Evolutionary conservation across 306 rosid genomes (phyloP).

Genomic region (Begonia loranthoides): DNA sequence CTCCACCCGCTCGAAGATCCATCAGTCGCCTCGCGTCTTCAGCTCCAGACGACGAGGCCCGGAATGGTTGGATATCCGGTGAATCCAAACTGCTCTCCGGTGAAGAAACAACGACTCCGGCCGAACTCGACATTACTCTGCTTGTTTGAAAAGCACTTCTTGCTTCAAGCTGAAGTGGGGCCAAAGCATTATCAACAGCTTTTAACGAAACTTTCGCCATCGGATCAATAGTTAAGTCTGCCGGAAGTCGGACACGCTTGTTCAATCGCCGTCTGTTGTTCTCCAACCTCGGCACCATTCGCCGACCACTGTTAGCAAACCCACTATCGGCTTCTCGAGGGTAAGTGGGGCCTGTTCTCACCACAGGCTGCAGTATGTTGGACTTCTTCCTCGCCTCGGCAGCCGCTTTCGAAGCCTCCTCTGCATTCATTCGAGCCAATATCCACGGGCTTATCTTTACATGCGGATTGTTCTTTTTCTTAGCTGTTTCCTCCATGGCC

Average conservation of each 20-base stretch:
- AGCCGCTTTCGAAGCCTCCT: slow-evolving; percentile 86
- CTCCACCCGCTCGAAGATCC: slow-evolving; percentile 31
- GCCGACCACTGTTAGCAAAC: slow-evolving; percentile 58
- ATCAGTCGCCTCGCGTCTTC: slow-evolving; percentile 56
- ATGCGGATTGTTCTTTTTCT: slow-evolving; percentile 58
- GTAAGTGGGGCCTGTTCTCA: slow-evolving; percentile 27
- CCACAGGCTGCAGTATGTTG: slow-evolving; percentile 77
- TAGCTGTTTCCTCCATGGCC: slow-evolving; percentile 34
- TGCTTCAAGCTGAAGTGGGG: slow-evolving; percentile 80
- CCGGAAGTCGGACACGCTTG: slow-evolving; percentile 34
- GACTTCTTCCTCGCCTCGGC: slow-evolving; percentile 97
- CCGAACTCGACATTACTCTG: slow-evolving; percentile 56
- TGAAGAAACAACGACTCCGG: slow-evolving; percentile 63
- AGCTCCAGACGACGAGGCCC: slow-evolving; percentile 50
- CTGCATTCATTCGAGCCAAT: slow-evolving; percentile 75
- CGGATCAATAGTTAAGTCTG: slow-evolving; percentile 1
- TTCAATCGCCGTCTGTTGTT: slow-evolving; percentile 50
- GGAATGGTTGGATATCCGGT: slow-evolving; percentile 81
- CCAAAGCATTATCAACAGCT: slow-evolving; percentile 41
- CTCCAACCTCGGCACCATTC: slow-evolving; percentile 49
- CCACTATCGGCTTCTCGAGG: slow-evolving; percentile 17
- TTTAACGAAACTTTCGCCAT: slow-evolving; percentile 31
- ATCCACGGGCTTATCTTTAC: slow-evolving; percentile 96
- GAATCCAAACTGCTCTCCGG: slow-evolving; percentile 95
- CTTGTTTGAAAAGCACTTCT: slow-evolving; percentile 59